Conservation (phyloP, 305 asterid genomes). For the Solanum hybrid region DNA sequence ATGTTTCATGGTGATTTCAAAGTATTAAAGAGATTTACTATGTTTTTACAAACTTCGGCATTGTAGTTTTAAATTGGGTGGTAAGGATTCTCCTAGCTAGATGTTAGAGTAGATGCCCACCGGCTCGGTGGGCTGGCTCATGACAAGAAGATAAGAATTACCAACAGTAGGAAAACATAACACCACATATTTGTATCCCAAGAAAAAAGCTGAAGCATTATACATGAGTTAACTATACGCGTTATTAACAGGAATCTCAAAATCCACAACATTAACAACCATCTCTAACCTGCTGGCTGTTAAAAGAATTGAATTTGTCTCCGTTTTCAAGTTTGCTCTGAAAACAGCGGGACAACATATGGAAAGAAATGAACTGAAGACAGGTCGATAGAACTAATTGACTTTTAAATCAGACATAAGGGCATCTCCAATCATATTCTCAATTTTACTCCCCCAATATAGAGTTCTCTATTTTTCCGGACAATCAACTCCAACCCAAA, state of each 20-base stretch:
- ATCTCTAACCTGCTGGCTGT: background rate
- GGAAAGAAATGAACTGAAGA: background rate
- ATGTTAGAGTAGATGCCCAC: background rate
- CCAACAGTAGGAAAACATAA: background rate
- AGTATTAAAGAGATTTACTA: background rate
- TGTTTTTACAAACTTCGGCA: background rate
- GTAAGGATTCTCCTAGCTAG: background rate
- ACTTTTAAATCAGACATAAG: background rate
- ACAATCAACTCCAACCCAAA: background rate
- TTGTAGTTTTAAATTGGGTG: background rate
- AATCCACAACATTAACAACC: background rate
- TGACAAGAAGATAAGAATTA: background rate
- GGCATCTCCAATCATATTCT: background rate
- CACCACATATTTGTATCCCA: background rate
- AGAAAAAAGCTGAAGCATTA: background rate
- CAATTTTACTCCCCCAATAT: background rate
- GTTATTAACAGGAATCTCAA: background rate
- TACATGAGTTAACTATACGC: background rate
- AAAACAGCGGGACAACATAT: background rate
- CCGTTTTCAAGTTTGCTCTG: background rate
- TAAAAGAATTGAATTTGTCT: background rate
- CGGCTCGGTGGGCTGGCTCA: background rate
- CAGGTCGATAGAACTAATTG: background rate
- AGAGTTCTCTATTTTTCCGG: background rate
- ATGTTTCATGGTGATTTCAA: background rate